These are phyloP conservation scores for Botrytis pseudocinerea DNA, from an alignment of 2,329 filamentous ascomycete genomes.

Conservation along the genomic window DNA sequence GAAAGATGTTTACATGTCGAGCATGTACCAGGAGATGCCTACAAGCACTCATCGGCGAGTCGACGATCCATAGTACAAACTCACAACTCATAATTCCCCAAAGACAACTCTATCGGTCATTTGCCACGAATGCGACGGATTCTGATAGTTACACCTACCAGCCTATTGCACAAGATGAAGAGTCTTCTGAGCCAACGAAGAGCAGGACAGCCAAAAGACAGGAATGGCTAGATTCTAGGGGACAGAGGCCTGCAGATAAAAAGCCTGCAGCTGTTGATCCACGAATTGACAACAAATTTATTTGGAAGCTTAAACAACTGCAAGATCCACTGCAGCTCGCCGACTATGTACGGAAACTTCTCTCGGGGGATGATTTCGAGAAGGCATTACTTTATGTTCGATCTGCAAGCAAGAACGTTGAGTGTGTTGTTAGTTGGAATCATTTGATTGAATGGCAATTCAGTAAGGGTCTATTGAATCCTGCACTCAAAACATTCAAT, in stretches of 20 bases:
- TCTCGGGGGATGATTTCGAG: slow-evolving; percentile 60
- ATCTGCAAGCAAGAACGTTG: slow-evolving; percentile 62
- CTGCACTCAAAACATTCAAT: slow-evolving; percentile 81
- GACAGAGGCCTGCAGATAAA: slow-evolving; percentile 27
- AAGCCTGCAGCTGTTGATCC: neutral
- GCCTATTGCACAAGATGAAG: slow-evolving; percentile 10
- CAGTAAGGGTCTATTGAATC: slow-evolving; percentile 56
- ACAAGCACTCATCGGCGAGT: slow-evolving; percentile 35
- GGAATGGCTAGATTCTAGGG: slow-evolving; percentile 34
- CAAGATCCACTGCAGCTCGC: slow-evolving; percentile 72
- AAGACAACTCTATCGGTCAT: slow-evolving; percentile 11
- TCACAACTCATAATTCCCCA: slow-evolving; percentile 14
- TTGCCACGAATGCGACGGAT: slow-evolving; percentile 17
- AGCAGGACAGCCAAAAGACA: slow-evolving; percentile 23
- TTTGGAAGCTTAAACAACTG: slow-evolving; percentile 35
- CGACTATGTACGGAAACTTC: slow-evolving; percentile 60
- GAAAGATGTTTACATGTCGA: slow-evolving; percentile 38
- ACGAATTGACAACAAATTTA: slow-evolving; percentile 22
- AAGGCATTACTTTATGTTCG: slow-evolving; percentile 70
- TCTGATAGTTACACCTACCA: neutral
- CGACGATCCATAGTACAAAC: slow-evolving; percentile 23
- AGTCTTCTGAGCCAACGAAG: neutral
- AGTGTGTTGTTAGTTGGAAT: slow-evolving; percentile 83
- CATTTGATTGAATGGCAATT: slow-evolving; percentile 74
- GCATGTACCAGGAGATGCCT: slow-evolving; percentile 38